phyloP scores from a whole-genome alignment of 2,329 filamentous ascomycete genomes.

The Diaporthe citri region DNA sequence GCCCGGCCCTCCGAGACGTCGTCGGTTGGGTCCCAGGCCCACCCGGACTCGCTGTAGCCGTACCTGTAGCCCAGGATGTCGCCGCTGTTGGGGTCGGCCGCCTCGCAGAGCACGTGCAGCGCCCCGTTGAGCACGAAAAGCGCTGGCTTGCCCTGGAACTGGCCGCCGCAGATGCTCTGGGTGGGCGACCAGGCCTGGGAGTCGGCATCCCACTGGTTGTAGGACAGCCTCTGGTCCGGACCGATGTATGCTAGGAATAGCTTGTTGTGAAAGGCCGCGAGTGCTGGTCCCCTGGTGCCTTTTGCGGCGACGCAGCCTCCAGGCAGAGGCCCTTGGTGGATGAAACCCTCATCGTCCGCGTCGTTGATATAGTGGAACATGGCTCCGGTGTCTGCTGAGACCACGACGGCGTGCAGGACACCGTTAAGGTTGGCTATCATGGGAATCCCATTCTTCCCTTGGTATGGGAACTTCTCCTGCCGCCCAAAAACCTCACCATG shows the following conservation, averaged over 20 bases:
- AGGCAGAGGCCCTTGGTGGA: conserved; percentile 44
- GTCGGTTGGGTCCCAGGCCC: conserved; percentile 49
- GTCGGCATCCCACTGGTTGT: conserved; percentile 45
- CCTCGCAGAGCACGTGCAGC: conserved; percentile 50
- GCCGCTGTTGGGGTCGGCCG: conserved; percentile 42
- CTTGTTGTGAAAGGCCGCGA: conserved; percentile 52
- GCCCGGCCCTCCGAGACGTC: conserved; percentile 50
- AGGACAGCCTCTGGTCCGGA: conserved; percentile 46
- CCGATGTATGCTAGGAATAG: conserved; percentile 50
- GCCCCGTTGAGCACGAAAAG: conserved; percentile 49
- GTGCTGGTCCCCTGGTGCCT: conserved; percentile 44
- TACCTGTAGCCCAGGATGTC: conserved; percentile 50
- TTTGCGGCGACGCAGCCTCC: conserved; percentile 44
- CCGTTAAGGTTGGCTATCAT: conserved; percentile 51
- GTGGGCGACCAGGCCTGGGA: conserved; percentile 41
- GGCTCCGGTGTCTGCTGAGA: conserved; percentile 44
- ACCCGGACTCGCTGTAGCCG: conserved; percentile 46
- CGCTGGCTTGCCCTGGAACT: conserved; percentile 48
- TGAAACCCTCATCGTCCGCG: conserved; percentile 46
- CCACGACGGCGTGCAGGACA: conserved; percentile 50
- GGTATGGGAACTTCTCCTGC: conserved; percentile 46
- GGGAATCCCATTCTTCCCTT: conserved; percentile 46
- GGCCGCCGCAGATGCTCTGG: conserved; percentile 7
- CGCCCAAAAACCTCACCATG: conserved; percentile 44
- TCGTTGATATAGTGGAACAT: conserved; percentile 51